Percentiles rank a stretch among this genome's conserved stretches.
These are phyloP conservation scores for Daphne laureola DNA, from an alignment of 441 rosid species.

Conservation along the genomic window DNA sequence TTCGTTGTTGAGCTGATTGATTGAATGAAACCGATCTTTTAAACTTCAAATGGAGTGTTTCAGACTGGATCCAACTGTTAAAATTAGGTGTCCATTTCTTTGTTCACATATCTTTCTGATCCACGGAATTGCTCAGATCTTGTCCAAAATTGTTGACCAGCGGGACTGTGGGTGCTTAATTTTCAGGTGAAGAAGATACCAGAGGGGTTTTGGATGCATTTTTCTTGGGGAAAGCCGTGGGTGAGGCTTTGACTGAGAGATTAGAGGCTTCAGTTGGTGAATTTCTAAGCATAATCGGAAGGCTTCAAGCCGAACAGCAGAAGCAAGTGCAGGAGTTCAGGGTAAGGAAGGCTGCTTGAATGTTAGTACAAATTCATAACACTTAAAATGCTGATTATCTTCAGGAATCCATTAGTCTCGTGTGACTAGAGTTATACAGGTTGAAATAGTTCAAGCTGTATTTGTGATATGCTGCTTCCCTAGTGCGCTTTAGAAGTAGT, in stretches of 20 bases:
- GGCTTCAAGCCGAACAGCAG: constrained; percentile 86
- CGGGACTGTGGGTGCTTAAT: too few species aligned
- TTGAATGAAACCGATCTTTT: too few species aligned
- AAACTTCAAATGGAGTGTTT: too few species aligned
- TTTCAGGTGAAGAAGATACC: constrained; percentile 59
- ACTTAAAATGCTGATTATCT: not conserved
- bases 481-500: not conserved
- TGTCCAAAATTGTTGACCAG: too few species aligned
- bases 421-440: not conserved
- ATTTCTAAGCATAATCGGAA: constrained; percentile 58
- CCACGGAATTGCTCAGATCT: too few species aligned
- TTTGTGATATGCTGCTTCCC: not conserved
- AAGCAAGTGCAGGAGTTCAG: constrained; percentile 81
- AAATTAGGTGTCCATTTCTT: too few species aligned
- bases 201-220: constrained; percentile 69
- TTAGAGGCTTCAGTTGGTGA: constrained; percentile 82
- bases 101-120: too few species aligned
- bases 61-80: too few species aligned
- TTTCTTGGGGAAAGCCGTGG: constrained; percentile 93
- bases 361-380: not conserved
- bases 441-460: not conserved
- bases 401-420: not conserved
- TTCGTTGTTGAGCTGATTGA: too few species aligned
- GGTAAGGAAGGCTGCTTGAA: constrained; percentile 27
- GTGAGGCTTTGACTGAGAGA: constrained; percentile 75